These are phyloP conservation scores for Ceratobasidium sp. DNA, from an alignment of 1,284 basidiomycete species.

Conservation along the genomic window DNA sequence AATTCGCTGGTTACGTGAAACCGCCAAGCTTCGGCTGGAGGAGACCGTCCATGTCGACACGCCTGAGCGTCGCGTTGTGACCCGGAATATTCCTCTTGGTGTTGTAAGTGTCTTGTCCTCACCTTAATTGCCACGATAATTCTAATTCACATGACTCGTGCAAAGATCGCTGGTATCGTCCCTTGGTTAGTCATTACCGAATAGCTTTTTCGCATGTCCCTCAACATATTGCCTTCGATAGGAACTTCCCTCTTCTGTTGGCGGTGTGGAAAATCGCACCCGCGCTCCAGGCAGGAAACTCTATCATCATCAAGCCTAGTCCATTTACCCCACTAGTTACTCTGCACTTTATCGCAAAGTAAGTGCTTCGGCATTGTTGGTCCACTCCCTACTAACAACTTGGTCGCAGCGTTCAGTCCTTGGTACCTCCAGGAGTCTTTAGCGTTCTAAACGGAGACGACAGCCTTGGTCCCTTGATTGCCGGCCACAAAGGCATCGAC, in stretches of 20 bases:
- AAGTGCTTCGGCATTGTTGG: constrained; percentile 33
- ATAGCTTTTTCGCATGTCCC: background rate
- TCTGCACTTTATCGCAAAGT: constrained; percentile 66
- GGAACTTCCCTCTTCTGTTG: constrained; percentile 19
- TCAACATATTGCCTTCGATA: constrained; percentile 15
- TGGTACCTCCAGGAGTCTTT: constrained; percentile 93
- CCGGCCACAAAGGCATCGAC: constrained; percentile 83
- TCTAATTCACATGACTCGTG: background rate
- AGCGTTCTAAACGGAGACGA: constrained; percentile 89
- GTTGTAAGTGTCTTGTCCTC: constrained; percentile 15
- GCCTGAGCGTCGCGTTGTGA: constrained; percentile 43
- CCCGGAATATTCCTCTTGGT: constrained; percentile 42
- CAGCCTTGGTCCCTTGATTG: constrained; percentile 86
- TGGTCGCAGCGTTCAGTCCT: constrained; percentile 62
- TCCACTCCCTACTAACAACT: background rate
- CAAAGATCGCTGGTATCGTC: constrained; percentile 29
- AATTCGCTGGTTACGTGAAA: constrained; percentile 38
- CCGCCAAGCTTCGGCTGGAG: constrained; percentile 27
- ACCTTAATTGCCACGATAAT: background rate
- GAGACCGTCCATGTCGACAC: constrained; percentile 44
- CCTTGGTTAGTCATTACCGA: constrained; percentile 21
- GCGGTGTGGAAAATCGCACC: constrained; percentile 86
- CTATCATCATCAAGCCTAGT: constrained; percentile 92
- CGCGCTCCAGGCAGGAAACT: constrained; percentile 88
- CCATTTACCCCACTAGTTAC: constrained; percentile 93